phyloP scores from a whole-genome alignment of 1,284 basidiomycete species.

The Coniophora puteana region DNA sequence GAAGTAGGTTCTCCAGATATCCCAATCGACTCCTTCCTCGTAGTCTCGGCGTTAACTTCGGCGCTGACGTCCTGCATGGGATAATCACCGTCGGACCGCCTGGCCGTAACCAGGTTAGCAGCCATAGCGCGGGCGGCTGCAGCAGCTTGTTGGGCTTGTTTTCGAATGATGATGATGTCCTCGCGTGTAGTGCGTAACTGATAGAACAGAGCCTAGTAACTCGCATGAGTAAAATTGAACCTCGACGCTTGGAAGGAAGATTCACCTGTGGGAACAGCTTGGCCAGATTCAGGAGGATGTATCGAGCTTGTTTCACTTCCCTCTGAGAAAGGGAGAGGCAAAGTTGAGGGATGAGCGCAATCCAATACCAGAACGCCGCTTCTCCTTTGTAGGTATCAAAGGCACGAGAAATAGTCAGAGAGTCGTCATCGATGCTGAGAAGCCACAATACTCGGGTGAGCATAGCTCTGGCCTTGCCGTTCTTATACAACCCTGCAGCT shows the following conservation, averaged over 20 bases:
- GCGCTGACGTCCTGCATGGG: conserved; percentile 29
- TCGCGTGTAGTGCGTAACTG: conserved; percentile 90
- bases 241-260: conserved; percentile 11
- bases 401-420: conserved; percentile 76
- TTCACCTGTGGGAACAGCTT: conserved; percentile 91
- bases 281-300: conserved; percentile 87
- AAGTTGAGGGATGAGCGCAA: conserved; percentile 96
- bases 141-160: conserved; percentile 35
- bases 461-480: conserved; percentile 88
- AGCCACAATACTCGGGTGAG: conserved; percentile 95
- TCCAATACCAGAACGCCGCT: conserved; percentile 98
- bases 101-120: conserved; percentile 21
- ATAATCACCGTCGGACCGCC: conserved; percentile 25
- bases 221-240: conserved; percentile 11
- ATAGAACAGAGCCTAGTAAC: conserved; percentile 89
- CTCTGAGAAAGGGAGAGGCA: conserved; percentile 86
- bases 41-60: conserved; percentile 24
- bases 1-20: conserved; percentile 16
- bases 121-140: conserved; percentile 21
- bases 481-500: conserved; percentile 96
- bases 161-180: conserved; percentile 67
- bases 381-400: conserved; percentile 98
- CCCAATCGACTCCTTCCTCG: conserved; percentile 20
- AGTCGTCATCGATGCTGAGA: conserved; percentile 88
- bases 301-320: conserved; percentile 91